Base-by-base conservation (phyloP, 176 grass and related monocot genomes). In the Cenchrus americanus region DNA sequence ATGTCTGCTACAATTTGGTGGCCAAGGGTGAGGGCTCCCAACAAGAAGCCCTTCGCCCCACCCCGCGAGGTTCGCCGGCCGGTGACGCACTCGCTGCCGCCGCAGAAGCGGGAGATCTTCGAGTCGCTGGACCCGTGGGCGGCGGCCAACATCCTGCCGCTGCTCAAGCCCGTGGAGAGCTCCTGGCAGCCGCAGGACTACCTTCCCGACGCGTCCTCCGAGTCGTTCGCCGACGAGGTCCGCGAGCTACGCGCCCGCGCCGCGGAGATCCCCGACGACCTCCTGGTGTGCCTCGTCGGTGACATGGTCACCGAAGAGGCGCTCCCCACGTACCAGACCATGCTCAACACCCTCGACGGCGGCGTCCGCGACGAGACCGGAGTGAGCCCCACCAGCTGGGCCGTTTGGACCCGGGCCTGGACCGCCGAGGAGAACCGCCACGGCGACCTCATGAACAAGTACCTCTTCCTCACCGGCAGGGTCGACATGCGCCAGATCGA, bases 161-260 rank as follows among this genome's bases (percentile, higher is more conserved):
- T 75, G 19, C 54, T 92, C 10, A 86, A 89, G 75, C 83, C 80
- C 8, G 80, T 89, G 8, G 90, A 92, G 24, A 7, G 26, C 49
- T 92, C 83, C 0, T 92, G 87, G 90, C 90, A 92, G 62, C 90
- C 87, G 17, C 87, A 92, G 80, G 90, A 92, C 79, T 83, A 83
- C 68, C 87, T 92, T 0, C 90, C 83, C 0, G 83, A 86, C 60
- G 73, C 86, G 7, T 15, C 68, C 5, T 80, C 48, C 0, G 79
- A 76, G 65, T 41, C 55, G 0, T 91, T 91, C 55, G 1, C 41
- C 40, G 90, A 91, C 13, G 71, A 88, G 15, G 27, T 87, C 19
- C 8, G 14, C 0, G 78, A 82, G 19, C 85, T 87, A 13, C 53
- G 70, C 3, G 78, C 14, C 8, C 62, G 78, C 19, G 78, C 85